Base-by-base conservation (phyloP, 2,329 filamentous ascomycete species). In the Fusarium sp. region DNA sequence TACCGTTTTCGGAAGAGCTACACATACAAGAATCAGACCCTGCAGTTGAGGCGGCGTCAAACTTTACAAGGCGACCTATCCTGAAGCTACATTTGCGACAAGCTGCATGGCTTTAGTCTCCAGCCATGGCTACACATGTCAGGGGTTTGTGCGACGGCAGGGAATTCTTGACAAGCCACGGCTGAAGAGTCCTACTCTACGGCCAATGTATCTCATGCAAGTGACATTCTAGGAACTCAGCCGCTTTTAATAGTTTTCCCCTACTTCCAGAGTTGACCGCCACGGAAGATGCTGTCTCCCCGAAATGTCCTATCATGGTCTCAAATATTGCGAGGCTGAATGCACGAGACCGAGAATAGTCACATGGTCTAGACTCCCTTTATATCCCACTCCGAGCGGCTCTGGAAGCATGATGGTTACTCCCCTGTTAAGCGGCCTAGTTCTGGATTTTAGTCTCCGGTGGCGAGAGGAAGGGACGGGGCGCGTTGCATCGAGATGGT, bases 291-390 rank as follows among this genome's bases (percentile, higher is more conserved):
- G 23, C 65, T 47, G 61, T 53, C 15, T 47, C 30, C 37, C 10
- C 36, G 33, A 15, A 34, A 12, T 1, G 36, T 16, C 69, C 51
- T 69, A 71, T 68, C 59, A 68, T 34, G 12, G 28, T 42, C 12
- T 23, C 16, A 8, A 28, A 12, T 41, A 63, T 57, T 26, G 38
- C 40, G 61, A 71, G 68, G 65, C 61, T 71, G 65, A 8, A 70
- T 53, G 57, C 49, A 67, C 50, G 65, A 70, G 57, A 38, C 37
- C 45, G n/a, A 23, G 33, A 63, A 58, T 23, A 67, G 34, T 65
- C 69, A 71, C 68, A 38, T 51, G 42, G n/a, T n/a, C 46, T 46
- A 37, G 8, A 51, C 23, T 34, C 41, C 52, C 38, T 57, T 33
- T 23, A 23, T 45, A 45, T 42, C n/a, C 16, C 20, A 23, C 41